These are phyloP conservation scores for Dioszegia aurantiaca DNA, from an alignment of 768 basidiomycete genomes.

Conservation along the genomic window DNA sequence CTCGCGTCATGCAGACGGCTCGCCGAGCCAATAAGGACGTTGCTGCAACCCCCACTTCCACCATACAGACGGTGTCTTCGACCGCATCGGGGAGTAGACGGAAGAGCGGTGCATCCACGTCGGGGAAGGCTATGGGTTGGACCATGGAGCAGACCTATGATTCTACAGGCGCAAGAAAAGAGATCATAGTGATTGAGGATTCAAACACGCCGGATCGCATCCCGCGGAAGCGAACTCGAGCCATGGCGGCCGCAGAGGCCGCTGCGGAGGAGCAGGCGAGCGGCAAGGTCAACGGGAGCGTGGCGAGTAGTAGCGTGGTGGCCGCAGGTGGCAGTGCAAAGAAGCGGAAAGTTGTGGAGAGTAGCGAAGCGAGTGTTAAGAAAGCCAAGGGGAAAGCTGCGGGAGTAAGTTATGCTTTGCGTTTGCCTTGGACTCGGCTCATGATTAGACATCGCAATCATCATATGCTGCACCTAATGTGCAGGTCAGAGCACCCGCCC, in stretches of 20 bases:
- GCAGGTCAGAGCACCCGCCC: conserved; percentile 16
- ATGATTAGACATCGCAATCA: not conserved
- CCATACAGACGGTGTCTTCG: conserved; percentile 15
- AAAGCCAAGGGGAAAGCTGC: conserved; percentile 32
- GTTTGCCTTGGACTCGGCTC: not conserved
- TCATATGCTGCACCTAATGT: conserved; percentile 24
- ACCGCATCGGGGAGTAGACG: conserved; percentile 5
- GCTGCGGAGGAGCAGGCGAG: not conserved
- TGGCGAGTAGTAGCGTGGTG: conserved; percentile 19
- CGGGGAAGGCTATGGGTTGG: conserved; percentile 41
- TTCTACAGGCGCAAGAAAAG: conserved; percentile 38
- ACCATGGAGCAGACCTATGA: conserved; percentile 46
- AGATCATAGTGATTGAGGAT: conserved; percentile 48
- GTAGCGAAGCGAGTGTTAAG: conserved; percentile 30
- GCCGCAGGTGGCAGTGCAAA: conserved; percentile 20
- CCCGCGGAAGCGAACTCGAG: conserved; percentile 38
- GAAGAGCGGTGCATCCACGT: conserved; percentile 6
- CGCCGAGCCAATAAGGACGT: conserved; percentile 8
- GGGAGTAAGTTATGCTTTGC: conserved; percentile 4
- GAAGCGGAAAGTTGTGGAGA: conserved; percentile 42
- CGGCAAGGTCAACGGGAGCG: conserved; percentile 20
- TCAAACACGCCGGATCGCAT: conserved; percentile 25
- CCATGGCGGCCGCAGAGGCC: conserved; percentile 37
- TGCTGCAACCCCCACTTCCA: conserved; percentile 3
- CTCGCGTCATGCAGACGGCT: conserved; percentile 23